Base-by-base conservation (phyloP, 2,329 filamentous ascomycete species). In the Calonectria hawksworthii region DNA sequence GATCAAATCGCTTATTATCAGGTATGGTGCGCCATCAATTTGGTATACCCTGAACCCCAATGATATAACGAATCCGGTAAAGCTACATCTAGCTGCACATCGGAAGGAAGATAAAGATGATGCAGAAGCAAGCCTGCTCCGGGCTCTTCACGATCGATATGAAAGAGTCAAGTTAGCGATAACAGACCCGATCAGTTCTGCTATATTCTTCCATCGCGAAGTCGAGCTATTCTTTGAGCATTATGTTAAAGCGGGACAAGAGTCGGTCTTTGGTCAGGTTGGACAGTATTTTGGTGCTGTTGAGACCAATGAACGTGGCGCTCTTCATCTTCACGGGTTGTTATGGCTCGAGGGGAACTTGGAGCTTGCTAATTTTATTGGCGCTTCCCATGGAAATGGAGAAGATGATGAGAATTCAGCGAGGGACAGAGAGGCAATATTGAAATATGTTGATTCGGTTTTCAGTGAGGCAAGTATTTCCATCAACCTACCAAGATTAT, bases 41-140 rank as follows among this genome's bases (percentile, higher is more conserved):
- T 74, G 72, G 65, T 70, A 72, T 32, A 76, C 72, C 23, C 13
- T 76, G 21, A 76, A 74, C 41, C 71, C 74, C n/a, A 74, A 71
- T 50, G 56, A 75, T 32, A 74, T 74, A 10, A 66, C n/a, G 16
- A 65, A 65, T 59, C 47, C 68, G 18, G 59, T 71, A 41, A 71
- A 71, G 21, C n/a, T 68, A 32, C 41, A 6, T 26, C 52, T 72
- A 30, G 63, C 52, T 21, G 63, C 52, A 72, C 61, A 72, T 8
- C n/a, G 26, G 36, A 64, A 64, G 38, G 41, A 70, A 23, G 44
- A 70, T 30, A 64, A 64, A 21, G 56, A 52, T 32, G 47, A 1
- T 30, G 56, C 47, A 23, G 56, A 70, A 26, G 51, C 30, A 41
- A 61, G 51, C 63, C 23, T 72, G 28, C 61, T 67, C 23, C 51